Evolutionary conservation across 2,329 filamentous ascomycete species (phyloP), one percentile per base, ranked within the genome.

Genomic region (Aspergillus unguis): DNA sequence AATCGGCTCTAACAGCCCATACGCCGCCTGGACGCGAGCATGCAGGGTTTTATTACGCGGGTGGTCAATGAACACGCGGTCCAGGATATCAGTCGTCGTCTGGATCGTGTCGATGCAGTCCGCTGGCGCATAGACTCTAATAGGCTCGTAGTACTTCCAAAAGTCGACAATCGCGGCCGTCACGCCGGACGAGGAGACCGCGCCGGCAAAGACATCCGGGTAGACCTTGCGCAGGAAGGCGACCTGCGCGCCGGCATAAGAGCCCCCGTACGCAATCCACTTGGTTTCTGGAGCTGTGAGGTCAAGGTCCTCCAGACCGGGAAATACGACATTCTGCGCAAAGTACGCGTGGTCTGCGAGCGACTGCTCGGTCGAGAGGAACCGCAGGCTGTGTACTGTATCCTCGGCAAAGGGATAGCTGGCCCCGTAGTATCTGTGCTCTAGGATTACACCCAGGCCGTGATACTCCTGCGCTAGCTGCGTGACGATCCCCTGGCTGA

Each of bases 361-460:
- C 0, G 90, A 85, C 68, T 95, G 90, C 61, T 92, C 87, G 0
- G 90, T 94, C 1, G 88, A 86, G 63, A 95, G 75, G 75, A 94
- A 95, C 2, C 90, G 85, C 58, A 95, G 72, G 61, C 82, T 92
- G 65, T 87, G 74, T 0, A 83, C 85, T 0, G 80, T 80, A 1
- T 77, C 68, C 7, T 6, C n/a, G 17, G 36, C 6, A 0, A 82
- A 81, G 0, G 90, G 89, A 50, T 86, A 85, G 66, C 87, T 92
- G 9, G 78, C 79, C 51, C 90, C 90, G 65, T 95, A 95, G 76
- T 95, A 95, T 29, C 90, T 83, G 65, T 95, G 90, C 73, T 95
- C 90, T 2, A 95, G 79, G 43, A 95, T 81, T 2, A 95, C 86
- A 3, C 85, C 89, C 27, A 95, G 73, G 1, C 90, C 90, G 52